A percentile compares a stretch with the other conserved stretches of the same genome.
Evolutionary conservation across 1,139 yeast species (phyloP).

Genomic region (Hansenula sp.): DNA sequence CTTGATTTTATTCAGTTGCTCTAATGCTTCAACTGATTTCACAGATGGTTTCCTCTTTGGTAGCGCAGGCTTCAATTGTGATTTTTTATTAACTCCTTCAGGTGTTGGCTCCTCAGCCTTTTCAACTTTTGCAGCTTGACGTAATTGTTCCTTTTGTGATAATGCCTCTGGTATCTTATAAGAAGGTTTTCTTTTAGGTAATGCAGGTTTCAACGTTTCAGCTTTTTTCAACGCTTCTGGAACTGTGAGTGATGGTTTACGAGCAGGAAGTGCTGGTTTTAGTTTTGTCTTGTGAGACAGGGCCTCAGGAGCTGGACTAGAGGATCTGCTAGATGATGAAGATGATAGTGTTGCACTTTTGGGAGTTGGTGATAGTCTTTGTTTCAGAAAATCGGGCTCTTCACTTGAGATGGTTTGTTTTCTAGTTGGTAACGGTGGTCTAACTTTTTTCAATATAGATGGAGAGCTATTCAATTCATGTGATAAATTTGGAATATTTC

Average conservation of each 20-base stretch:
- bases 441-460: constrained; percentile 14
- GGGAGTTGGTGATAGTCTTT: constrained; percentile 1
- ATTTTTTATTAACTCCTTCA: constrained; percentile 8
- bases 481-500: constrained; percentile 3
- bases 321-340: background rate
- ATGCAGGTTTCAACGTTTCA: constrained; percentile 15
- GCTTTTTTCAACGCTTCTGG: constrained; percentile 13
- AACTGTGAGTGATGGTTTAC: constrained; percentile 14
- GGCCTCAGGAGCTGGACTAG: constrained; percentile 1
- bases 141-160: constrained; percentile 7
- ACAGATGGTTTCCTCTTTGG: constrained; percentile 17
- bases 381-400: constrained; percentile 6
- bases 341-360: constrained; percentile 1
- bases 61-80: constrained; percentile 16
- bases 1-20: constrained; percentile 30
- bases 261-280: constrained; percentile 21
- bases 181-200: constrained; percentile 17
- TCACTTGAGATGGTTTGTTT: background rate
- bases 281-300: constrained; percentile 12
- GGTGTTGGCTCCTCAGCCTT: constrained; percentile 8
- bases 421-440: constrained; percentile 14
- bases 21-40: constrained; percentile 30
- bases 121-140: constrained; percentile 8
- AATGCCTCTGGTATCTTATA: constrained; percentile 22
- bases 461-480: constrained; percentile 6